These are phyloP conservation scores for Teratosphaeria nubilosa DNA, from an alignment of 2,329 filamentous ascomycete genomes.

Conservation along the genomic window DNA sequence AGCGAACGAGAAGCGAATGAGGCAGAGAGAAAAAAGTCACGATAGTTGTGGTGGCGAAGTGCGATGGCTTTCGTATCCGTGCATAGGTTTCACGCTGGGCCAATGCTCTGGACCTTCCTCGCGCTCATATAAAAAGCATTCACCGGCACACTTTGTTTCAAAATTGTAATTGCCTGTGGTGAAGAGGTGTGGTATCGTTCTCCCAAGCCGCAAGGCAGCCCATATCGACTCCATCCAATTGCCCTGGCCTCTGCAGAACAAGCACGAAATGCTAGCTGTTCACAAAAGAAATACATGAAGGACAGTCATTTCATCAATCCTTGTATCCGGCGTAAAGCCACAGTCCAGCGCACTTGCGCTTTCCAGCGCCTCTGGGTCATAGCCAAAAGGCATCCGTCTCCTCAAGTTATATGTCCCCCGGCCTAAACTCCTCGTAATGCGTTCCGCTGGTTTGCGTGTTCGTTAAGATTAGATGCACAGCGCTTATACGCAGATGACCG, in stretches of 20 bases:
- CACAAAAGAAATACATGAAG: neutral
- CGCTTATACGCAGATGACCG: neutral
- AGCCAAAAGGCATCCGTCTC: neutral
- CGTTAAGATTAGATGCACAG: neutral
- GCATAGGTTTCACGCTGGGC: neutral
- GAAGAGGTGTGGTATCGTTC: neutral
- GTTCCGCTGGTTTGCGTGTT: neutral
- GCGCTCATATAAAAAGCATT: too few relatives aligned
- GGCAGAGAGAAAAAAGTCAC: slow-evolving; percentile 28
- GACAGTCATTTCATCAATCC: neutral
- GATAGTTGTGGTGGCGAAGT: slow-evolving; percentile 1
- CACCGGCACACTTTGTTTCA: too few relatives aligned
- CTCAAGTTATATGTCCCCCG: neutral
- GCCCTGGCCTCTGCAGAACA: neutral
- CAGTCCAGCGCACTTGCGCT: neutral
- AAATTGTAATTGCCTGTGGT: neutral
- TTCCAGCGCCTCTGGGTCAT: neutral
- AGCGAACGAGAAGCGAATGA: slow-evolving; percentile 39
- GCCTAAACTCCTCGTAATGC: neutral
- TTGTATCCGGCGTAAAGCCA: neutral
- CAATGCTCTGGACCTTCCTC: neutral
- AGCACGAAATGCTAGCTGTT: neutral
- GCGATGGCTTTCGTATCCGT: neutral
- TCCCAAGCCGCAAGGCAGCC: neutral
- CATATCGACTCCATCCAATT: neutral